Percentiles rank a stretch among this genome's conserved stretches.
These are phyloP conservation scores for Penicillium lagena DNA, from an alignment of 495 filamentous ascomycete genomes.

Conservation along the genomic window DNA sequence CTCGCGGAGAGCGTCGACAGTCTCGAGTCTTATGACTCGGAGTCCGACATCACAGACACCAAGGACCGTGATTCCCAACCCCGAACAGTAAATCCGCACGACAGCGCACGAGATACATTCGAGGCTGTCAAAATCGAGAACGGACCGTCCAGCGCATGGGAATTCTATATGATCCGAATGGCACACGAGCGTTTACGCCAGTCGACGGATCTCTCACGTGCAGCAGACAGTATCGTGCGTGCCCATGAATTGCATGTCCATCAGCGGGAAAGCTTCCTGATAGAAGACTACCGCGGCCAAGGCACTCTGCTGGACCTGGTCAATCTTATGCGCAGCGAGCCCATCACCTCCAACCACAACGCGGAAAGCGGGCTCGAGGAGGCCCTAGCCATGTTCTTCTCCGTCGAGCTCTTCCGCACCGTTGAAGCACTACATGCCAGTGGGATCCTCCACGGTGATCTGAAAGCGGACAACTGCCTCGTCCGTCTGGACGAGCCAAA, in stretches of 20 bases:
- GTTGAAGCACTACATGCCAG: conserved; percentile 79
- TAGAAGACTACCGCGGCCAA: conserved; percentile 83
- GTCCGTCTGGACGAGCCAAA: conserved; percentile 62
- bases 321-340: conserved; percentile 72
- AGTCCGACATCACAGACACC: conserved; percentile 40
- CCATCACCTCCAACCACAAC: conserved; percentile 34
- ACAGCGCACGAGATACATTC: conserved; percentile 42
- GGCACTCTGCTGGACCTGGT: conserved; percentile 90
- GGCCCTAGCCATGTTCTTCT: conserved; percentile 85
- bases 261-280: conserved; percentile 74
- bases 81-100: conserved; percentile 12
- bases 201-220: conserved; percentile 38
- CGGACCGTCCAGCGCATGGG: conserved; percentile 80
- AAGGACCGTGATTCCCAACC: conserved; percentile 11
- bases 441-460: conserved; percentile 81
- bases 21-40: conserved; percentile 27
- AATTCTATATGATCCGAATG: conserved; percentile 91
- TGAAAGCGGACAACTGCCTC: conserved; percentile 93
- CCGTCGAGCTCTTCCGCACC: conserved; percentile 84
- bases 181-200: conserved; percentile 65
- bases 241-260: conserved; percentile 87
- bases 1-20: conserved; percentile 67
- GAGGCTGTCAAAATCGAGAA: conserved; percentile 91
- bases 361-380: conserved; percentile 73
- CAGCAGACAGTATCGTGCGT: conserved; percentile 65